A percentile compares a stretch with the other conserved stretches of the same genome.
These are phyloP conservation scores for Trichoderma semiorbis DNA, from an alignment of 2,329 filamentous ascomycete genomes.

Conservation along the genomic window DNA sequence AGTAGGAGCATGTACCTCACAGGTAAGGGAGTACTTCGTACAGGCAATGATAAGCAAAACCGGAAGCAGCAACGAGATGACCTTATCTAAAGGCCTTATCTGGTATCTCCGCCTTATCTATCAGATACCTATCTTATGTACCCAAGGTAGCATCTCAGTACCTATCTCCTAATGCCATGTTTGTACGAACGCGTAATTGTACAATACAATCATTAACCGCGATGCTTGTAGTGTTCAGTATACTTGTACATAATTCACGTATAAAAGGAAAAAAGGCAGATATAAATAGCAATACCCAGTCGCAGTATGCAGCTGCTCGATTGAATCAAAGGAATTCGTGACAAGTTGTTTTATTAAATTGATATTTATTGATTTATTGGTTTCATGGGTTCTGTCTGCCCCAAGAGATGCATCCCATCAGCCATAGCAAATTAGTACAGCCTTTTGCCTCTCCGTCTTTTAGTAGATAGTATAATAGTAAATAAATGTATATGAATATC, in stretches of 20 bases:
- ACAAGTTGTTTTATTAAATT: background rate
- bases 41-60: background rate
- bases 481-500: background rate
- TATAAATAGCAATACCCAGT: background rate
- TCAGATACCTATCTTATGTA: background rate
- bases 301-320: background rate
- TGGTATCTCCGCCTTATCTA: background rate
- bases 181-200: background rate
- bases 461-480: background rate
- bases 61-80: background rate
- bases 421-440: background rate
- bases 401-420: background rate
- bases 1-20: no score
- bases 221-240: background rate
- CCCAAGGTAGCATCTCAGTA: no score
- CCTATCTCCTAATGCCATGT: no score
- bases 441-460: background rate
- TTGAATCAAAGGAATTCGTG: background rate
- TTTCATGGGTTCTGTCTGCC: conserved; percentile 6
- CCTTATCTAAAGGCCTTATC: background rate
- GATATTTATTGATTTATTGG: background rate
- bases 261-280: background rate
- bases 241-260: background rate
- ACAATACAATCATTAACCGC: background rate
- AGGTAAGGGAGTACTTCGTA: background rate